Conservation (phyloP, 2,329 filamentous ascomycete genomes). For the Colletotrichum sp. region DNA sequence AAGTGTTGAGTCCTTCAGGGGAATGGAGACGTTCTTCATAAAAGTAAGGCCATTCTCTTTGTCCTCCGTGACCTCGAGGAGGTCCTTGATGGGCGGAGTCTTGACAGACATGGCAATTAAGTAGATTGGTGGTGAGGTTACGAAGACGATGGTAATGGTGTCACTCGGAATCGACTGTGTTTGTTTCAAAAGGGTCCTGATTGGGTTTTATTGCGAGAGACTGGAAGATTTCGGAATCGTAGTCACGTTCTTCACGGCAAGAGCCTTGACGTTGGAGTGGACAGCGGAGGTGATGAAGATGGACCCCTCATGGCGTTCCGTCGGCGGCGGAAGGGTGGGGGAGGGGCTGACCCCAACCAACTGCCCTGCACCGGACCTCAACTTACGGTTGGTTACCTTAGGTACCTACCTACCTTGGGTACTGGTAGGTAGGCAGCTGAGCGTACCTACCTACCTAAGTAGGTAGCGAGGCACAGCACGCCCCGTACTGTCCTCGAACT, state of each 20-base stretch:
- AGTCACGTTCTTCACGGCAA: not conserved
- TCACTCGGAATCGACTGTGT: not conserved
- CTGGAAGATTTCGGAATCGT: not conserved
- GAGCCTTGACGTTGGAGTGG: not conserved
- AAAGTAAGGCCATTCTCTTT: slow-evolving; percentile 32
- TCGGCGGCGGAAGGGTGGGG: slow-evolving; percentile 16
- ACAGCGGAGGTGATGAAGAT: not conserved
- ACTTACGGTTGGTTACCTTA: not conserved
- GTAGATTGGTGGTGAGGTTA: not conserved
- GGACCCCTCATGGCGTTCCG: not conserved
- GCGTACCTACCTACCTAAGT: not conserved
- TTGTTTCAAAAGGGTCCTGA: not conserved
- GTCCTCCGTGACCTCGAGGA: slow-evolving; percentile 10
- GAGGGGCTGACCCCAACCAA: slow-evolving; percentile 11
- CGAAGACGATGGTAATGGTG: not conserved
- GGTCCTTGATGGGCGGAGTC: slow-evolving; percentile 15
- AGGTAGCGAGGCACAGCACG: not conserved
- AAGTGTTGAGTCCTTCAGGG: slow-evolving; percentile 31
- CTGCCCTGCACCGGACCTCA: not conserved
- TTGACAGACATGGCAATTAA: slow-evolving; percentile 1
- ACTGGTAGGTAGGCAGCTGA: not conserved
- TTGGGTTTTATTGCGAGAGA: not conserved
- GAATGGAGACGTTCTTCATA: slow-evolving; percentile 38
- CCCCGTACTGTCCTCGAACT: not conserved
- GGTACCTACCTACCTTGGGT: no score